Conservation (phyloP, 352 stramenopile species). For the Phytopythium helicoides region DNA sequence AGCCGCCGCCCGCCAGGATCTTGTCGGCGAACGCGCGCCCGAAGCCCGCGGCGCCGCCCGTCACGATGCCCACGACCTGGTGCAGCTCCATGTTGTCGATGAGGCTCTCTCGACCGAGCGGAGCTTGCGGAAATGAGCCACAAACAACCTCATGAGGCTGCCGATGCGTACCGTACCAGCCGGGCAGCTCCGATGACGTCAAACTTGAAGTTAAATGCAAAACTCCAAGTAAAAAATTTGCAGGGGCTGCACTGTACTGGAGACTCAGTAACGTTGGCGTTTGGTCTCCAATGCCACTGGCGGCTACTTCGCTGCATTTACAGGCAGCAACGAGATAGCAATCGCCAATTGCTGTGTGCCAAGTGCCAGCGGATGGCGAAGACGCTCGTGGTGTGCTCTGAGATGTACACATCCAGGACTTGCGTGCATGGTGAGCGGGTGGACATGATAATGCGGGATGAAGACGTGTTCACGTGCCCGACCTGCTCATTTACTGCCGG, state of each 20-base stretch:
- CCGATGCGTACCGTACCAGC: not conserved
- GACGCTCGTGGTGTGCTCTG: conserved; percentile 4
- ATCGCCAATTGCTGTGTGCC: not conserved
- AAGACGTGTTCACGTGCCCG: conserved; percentile 1
- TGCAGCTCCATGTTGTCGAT: conserved; percentile 47
- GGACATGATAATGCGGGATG: not conserved
- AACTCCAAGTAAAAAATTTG: too few species aligned
- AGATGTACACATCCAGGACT: conserved; percentile 3
- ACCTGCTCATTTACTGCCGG: not conserved
- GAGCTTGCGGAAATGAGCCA: too few species aligned
- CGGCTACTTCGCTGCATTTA: too few species aligned
- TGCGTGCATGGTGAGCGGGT: not conserved
- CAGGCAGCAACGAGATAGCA: too few species aligned
- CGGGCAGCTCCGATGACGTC: not conserved
- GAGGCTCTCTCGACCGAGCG: too few species aligned
- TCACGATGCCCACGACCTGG: conserved; percentile 69
- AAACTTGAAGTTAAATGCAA: too few species aligned
- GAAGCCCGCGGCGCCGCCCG: conserved; percentile 63
- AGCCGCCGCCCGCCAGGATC: conserved; percentile 47
- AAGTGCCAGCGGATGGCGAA: conserved; percentile 4
- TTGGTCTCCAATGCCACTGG: too few species aligned
- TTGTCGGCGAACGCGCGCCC: conserved; percentile 60
- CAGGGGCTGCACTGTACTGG: too few species aligned
- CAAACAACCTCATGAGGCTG: not conserved
- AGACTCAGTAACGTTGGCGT: too few species aligned